Conservation (phyloP, 1,139 yeast species). For the Pichia terricola region DNA sequence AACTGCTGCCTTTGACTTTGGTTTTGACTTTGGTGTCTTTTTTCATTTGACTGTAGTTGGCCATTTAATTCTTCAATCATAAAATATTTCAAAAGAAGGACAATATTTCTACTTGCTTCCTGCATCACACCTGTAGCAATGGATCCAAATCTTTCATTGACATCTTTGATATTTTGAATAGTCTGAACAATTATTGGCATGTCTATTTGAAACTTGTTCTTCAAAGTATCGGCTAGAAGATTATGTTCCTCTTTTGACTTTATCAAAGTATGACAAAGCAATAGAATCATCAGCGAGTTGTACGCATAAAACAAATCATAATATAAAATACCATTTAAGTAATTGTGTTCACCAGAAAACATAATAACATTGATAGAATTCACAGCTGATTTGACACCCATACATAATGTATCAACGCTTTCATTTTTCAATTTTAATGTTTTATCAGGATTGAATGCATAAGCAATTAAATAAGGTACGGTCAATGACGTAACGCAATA, state of each 20-base stretch:
- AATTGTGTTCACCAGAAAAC: conserved; percentile 15
- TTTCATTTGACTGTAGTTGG: background rate
- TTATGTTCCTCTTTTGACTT: conserved; percentile 6
- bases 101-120: conserved; percentile 13
- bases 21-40: background rate
- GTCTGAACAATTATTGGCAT: conserved; percentile 19
- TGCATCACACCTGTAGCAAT: conserved; percentile 8
- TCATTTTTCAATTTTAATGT: conserved; percentile 21
- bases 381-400: conserved; percentile 26
- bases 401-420: conserved; percentile 22
- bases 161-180: conserved; percentile 20
- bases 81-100: conserved; percentile 10
- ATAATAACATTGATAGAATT: conserved; percentile 21
- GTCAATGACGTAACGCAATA: conserved; percentile 25
- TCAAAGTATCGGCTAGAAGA: conserved; percentile 11
- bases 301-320: conserved; percentile 29
- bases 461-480: conserved; percentile 27
- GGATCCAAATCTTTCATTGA: conserved; percentile 7
- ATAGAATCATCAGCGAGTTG: conserved; percentile 25
- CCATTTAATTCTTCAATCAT: background rate
- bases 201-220: conserved; percentile 16
- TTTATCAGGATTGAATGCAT: conserved; percentile 19
- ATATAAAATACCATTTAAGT: conserved; percentile 26
- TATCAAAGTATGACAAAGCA: conserved; percentile 24
- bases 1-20: background rate